Base-by-base conservation (phyloP, 129 eudicot genomes). In the Oenanthe sinensis region DNA sequence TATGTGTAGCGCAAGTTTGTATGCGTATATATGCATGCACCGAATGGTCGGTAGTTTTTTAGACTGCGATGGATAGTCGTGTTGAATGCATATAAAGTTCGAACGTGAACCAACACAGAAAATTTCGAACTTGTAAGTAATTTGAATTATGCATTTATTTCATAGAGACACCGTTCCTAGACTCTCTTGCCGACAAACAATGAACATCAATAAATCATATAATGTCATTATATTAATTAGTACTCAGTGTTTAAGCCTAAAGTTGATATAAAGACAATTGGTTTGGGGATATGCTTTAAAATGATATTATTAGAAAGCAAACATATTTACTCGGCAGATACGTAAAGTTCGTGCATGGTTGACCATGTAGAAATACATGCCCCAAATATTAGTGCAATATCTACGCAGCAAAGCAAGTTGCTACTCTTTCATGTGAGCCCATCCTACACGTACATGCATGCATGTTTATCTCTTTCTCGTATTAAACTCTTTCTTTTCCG, bases 361-460 rank as follows among this genome's bases (percentile, higher is more conserved):
- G 46, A 37, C 48, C 75, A 71, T 42, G 75, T 24, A 71, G 33
- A 71, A 39, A 40, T 8, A 42, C 8, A 2, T 7, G 4, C 7
- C 26, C 47, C 75, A 2, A n/a, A 65, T 12, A 3, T 9, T 1
- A 9, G 22, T 44, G 37, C 33, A 22, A 43, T 72, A 14, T 72
- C 76, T 44, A 72, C 76, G 50, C 76, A 72, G 76, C 76, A 72
- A 72, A 44, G 54, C 55, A 72, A 72, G 52, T 72, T 39, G 20
- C n/a, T 39, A 14, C 74, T 40, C 50, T n/a, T 72, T 43, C 76
- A 72, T n/a, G 76, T 43, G 76, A n/a, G 8, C 50, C 50, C 52
- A 71, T 33, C 30, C 6, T 19, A 17, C 75, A 19, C 50, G 14
- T 42, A 20, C 54, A 16, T 43, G 4, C 19, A 43, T 43, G 33